These are phyloP conservation scores for Arthromyces matolae DNA, from an alignment of 768 basidiomycete species.

Conservation along the genomic window DNA sequence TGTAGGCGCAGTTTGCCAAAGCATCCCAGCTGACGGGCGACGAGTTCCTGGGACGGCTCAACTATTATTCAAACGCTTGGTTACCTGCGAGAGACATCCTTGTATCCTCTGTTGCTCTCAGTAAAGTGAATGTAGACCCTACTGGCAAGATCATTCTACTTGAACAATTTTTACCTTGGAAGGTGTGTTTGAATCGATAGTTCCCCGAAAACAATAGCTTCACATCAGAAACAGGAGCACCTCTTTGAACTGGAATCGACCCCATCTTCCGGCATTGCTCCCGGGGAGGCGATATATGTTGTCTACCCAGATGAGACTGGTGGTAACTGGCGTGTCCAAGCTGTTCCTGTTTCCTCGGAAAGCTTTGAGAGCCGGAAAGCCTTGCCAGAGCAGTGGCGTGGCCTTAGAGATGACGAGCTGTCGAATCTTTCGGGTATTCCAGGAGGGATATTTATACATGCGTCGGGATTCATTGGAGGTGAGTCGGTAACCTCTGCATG, in stretches of 20 bases:
- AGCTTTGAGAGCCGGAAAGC: slow-evolving; percentile 91
- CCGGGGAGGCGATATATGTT: slow-evolving; percentile 70
- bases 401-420: slow-evolving; percentile 80
- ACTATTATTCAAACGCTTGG: slow-evolving; percentile 88
- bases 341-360: slow-evolving; percentile 76
- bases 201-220: not conserved
- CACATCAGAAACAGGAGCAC: slow-evolving; percentile 52
- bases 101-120: slow-evolving; percentile 47
- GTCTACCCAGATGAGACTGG: slow-evolving; percentile 83
- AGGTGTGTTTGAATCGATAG: slow-evolving; percentile 47
- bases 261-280: slow-evolving; percentile 34
- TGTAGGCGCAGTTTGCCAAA: slow-evolving; percentile 65
- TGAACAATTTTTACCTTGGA: slow-evolving; percentile 82
- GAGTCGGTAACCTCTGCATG: slow-evolving; percentile 18
- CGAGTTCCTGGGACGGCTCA: slow-evolving; percentile 77
- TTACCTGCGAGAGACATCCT: slow-evolving; percentile 87
- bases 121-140: slow-evolving; percentile 58
- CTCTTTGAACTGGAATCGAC: slow-evolving; percentile 82
- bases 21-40: slow-evolving; percentile 81
- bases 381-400: slow-evolving; percentile 91
- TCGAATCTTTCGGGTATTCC: slow-evolving; percentile 70
- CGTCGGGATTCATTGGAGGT: slow-evolving; percentile 97
- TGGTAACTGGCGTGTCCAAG: slow-evolving; percentile 87
- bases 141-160: slow-evolving; percentile 79
- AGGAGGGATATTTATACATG: slow-evolving; percentile 90